Evolutionary conservation across 1,284 basidiomycete genomes (phyloP), one percentile per base, ranked within the genome.

Genomic region (Flammula alnicola): DNA sequence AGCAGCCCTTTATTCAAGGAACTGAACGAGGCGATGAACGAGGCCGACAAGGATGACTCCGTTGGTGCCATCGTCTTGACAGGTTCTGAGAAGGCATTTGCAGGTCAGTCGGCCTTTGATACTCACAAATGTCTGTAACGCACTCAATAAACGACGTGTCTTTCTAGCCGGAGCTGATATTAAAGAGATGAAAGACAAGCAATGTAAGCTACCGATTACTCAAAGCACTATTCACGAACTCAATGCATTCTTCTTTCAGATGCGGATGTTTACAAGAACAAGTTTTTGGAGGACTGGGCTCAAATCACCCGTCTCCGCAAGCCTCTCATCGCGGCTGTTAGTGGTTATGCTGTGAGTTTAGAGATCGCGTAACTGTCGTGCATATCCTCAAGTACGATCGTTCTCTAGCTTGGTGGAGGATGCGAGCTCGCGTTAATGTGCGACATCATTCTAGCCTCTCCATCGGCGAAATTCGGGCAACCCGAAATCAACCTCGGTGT

Each of bases 401-500:
- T 42, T 31, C 31, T 26, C 19, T 54, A 88, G 93, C 89, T 99
- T 55, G 96, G 96, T 10, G 96, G 96, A 41, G 96, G 96, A 44
- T 96, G 95, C 63, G 96, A 99, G 69, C 83, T 99, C 41, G 95
- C 96, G 9, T 84, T 98, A 66, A 93, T 95, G 88, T 92, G 93
- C 70, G 97, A 99, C 73, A 95, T 99, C 70, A 88, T 98, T 64
- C 84, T 98, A 53, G 94, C 91, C n/a, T 90, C 95, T 5, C 91
- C 93, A 4, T 93, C 84, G 16, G 96, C 97, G 27, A 86, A 85
- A 59, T 98, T 99, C 63, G 95, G 94, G 29, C 97, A 98, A 69
- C 96, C 97, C 26, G 97, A 99, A 69, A 96, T 99, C 73, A 96
- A 94, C 68, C 81, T 99, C 40, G 96, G 97, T 54, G 90, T 96